phyloP scores from a whole-genome alignment of 164 flowering plant genomes.

The Sextonia rubra region DNA sequence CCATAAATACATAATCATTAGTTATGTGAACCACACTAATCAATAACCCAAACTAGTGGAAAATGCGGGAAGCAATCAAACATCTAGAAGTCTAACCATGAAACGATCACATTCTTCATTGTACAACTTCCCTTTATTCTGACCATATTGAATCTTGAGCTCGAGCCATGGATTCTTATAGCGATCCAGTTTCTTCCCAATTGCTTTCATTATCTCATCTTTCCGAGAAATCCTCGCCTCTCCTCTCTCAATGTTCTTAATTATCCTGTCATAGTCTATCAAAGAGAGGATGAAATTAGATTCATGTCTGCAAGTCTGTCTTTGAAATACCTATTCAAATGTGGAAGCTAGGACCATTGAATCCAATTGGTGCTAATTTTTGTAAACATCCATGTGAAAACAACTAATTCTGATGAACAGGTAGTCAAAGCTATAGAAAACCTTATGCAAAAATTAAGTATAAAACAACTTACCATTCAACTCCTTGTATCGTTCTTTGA shows the following conservation, averaged over 20 bases:
- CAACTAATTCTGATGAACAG: background rate
- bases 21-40: background rate
- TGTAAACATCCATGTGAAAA: background rate
- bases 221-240: constrained; percentile 92
- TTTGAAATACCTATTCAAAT: too few relatives aligned
- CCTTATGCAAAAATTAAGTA: background rate
- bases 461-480: constrained; percentile 57
- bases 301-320: too few relatives aligned
- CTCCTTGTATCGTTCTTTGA: constrained; percentile 92
- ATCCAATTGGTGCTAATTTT: background rate
- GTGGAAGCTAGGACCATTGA: background rate
- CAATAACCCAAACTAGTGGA: background rate
- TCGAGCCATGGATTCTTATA: constrained; percentile 99
- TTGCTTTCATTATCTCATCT: constrained; percentile 99
- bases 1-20: background rate
- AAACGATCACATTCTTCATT: constrained; percentile 99
- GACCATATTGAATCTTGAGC: constrained; percentile 96
- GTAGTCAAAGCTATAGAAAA: background rate
- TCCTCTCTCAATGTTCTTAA: constrained; percentile 95
- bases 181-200: constrained; percentile 98
- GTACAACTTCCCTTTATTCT: constrained; percentile 96
- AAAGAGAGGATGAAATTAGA: background rate
- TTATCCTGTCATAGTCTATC: constrained; percentile 91
- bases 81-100: constrained; percentile 53
- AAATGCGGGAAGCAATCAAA: background rate